Percentiles rank a stretch among this genome's conserved stretches.
phyloP scores from a whole-genome alignment of 2,329 filamentous ascomycete genomes.

The Fusarium austroafricanum region DNA sequence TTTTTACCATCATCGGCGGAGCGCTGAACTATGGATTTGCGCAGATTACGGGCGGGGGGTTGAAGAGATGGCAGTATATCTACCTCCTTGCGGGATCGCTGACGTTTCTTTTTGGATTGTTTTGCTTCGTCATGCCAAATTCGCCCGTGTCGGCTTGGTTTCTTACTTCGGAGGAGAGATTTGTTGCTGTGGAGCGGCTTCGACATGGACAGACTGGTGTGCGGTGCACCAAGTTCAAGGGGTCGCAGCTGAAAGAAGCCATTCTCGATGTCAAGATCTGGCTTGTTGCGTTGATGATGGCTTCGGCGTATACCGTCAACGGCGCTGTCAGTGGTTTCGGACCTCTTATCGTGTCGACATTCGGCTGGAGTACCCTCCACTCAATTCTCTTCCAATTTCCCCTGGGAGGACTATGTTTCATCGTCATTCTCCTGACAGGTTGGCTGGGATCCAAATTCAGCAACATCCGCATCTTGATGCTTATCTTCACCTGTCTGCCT shows the following conservation, averaged over 20 bases:
- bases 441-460: constrained; percentile 69
- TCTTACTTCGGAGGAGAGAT: constrained; percentile 69
- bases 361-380: constrained; percentile 72
- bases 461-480: constrained; percentile 73
- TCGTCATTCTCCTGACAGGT: constrained; percentile 74
- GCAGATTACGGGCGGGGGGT: constrained; percentile 65
- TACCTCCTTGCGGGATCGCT: constrained; percentile 73
- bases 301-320: constrained; percentile 76
- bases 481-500: constrained; percentile 75
- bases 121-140: constrained; percentile 74
- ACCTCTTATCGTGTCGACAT: constrained; percentile 77
- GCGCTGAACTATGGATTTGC: constrained; percentile 75
- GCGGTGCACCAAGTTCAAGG: constrained; percentile 70
- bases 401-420: constrained; percentile 74
- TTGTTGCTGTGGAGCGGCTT: constrained; percentile 73
- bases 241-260: constrained; percentile 67
- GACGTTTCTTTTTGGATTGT: constrained; percentile 72
- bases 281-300: constrained; percentile 75
- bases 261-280: constrained; percentile 71
- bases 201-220: constrained; percentile 72
- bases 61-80: constrained; percentile 77
- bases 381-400: constrained; percentile 82
- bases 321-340: constrained; percentile 78
- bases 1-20: constrained; percentile 72
- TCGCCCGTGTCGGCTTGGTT: constrained; percentile 78